Evolutionary conservation across 1,284 basidiomycete species (phyloP).

Genomic region (Rhodotorula glutinis): DNA sequence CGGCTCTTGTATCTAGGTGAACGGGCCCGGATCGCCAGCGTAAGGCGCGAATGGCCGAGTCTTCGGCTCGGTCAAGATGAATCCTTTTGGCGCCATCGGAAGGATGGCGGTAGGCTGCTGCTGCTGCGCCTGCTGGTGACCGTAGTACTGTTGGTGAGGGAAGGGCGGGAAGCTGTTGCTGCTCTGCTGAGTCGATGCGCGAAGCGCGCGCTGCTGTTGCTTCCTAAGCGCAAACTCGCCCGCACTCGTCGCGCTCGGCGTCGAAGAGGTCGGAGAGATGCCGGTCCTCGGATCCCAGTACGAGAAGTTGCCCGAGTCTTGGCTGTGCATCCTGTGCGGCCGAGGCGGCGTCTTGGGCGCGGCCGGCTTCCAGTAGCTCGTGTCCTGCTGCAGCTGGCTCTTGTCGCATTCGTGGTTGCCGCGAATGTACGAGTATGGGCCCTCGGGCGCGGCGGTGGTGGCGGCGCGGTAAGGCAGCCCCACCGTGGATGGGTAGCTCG

Average conservation of each 20-base stretch:
- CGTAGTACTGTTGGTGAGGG: background rate
- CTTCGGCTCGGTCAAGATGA: too few relatives aligned
- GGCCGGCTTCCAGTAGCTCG: background rate
- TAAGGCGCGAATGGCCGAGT: too few relatives aligned
- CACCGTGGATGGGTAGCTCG: background rate
- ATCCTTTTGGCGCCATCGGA: too few relatives aligned
- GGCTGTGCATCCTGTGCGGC: background rate
- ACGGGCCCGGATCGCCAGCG: too few relatives aligned
- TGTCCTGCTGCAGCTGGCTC: background rate
- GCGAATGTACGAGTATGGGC: background rate
- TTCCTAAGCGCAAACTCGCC: background rate
- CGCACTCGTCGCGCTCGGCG: slow-evolving; percentile 2
- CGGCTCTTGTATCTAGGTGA: too few relatives aligned
- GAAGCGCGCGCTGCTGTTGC: background rate
- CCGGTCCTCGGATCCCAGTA: background rate
- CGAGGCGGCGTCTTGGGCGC: background rate
- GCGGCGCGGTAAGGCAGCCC: background rate
- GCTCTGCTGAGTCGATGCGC: background rate
- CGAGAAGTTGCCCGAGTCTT: background rate
- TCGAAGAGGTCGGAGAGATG: background rate
- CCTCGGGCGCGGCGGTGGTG: background rate
- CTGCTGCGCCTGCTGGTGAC: too few relatives aligned
- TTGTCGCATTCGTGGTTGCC: background rate
- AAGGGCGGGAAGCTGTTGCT: too few relatives aligned
- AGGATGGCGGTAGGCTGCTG: too few relatives aligned